Base-by-base conservation (phyloP, 192 early-diverging fungal species). In the Linnemannia elongata region DNA sequence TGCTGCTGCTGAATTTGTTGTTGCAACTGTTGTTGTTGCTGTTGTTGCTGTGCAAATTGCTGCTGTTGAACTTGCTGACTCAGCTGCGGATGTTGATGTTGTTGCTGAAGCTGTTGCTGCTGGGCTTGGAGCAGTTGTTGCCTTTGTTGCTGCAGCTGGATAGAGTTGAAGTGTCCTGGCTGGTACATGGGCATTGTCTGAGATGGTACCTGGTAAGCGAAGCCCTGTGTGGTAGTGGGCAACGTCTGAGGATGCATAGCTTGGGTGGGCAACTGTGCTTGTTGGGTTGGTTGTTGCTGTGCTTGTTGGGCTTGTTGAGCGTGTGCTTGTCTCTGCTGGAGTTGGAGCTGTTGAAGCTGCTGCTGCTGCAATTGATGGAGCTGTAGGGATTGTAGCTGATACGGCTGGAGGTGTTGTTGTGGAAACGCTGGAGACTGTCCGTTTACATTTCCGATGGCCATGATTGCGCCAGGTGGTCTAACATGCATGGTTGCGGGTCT, bases 51-150 rank as follows among this genome's bases (percentile, higher is more conserved):
- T 63, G 60, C 71, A 24, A 73, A 44, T 33, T 73, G 57, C 33
- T 72, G 66, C 44, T 55, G 71, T 24, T 76, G 71, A 35, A n/a
- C 18, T 44, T 47, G 82, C 42, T 72, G 60, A 52, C 18, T 52
- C 5, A 47, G 57, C 36, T 38, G 54, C 44, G 44, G 68, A 27
- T 74, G 66, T 27, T n/a, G 66, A 24, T 82, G 81, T 42, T 85
- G 83, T 70, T 85, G 83, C 30, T 85, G 76, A 27, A 69, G 45
- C 39, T 76, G 72, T 35, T 41, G 60, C 36, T 82, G 81, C 41
- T 85, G 83, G 24, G 73, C 72, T 33, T 82, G 71, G 18, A n/a
- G 74, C 6, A 44, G 80, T 60, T 74, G 79, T 13, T 55, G 79
- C 36, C 30, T 41, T 66, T 68, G 45, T 70, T 82, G 55, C 71